Conservation (phyloP, 2,329 filamentous ascomycete species). For the Colletotrichum agaves region DNA sequence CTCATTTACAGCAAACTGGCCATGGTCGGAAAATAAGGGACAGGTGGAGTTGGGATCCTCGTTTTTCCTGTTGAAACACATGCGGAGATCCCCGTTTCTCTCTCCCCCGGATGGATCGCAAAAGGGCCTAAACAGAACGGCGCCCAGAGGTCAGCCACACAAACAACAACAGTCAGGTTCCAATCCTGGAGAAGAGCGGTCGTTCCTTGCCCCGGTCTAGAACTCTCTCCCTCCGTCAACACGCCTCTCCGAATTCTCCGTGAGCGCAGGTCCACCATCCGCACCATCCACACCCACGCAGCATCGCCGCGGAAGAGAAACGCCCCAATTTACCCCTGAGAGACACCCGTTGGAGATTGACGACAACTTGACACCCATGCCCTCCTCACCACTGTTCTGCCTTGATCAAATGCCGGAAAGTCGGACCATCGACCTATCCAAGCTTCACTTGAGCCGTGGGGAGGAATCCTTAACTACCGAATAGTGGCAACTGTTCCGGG, state of each 20-base stretch:
- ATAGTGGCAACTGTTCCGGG: slow-evolving; percentile 16
- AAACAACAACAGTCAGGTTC: slow-evolving; percentile 1
- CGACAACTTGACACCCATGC: slow-evolving; percentile 20
- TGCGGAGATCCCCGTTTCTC: slow-evolving; percentile 5
- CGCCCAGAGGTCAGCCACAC: slow-evolving; percentile 2
- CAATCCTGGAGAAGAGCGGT: slow-evolving; percentile 23
- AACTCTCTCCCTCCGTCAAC: not conserved
- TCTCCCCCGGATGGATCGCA: not conserved
- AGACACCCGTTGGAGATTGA: slow-evolving; percentile 26
- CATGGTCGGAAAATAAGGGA: slow-evolving; percentile 30
- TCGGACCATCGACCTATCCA: not conserved
- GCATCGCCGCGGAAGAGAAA: slow-evolving; percentile 9
- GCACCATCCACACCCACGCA: slow-evolving; percentile 10
- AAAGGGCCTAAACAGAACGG: not conserved
- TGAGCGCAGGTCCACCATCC: slow-evolving; percentile 1
- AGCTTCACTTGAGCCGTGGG: slow-evolving; percentile 18
- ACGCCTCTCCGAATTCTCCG: not conserved
- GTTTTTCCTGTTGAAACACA: slow-evolving; percentile 27
- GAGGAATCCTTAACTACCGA: slow-evolving; percentile 21
- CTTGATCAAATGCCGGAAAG: slow-evolving; percentile 7
- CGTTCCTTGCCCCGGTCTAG: slow-evolving; percentile 14
- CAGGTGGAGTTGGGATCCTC: slow-evolving; percentile 3
- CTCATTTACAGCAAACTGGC: slow-evolving; percentile 28
- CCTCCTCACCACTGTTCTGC: slow-evolving; percentile 11
- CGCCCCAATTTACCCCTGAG: slow-evolving; percentile 8